Evolutionary conservation across 2,329 filamentous ascomycete genomes (phyloP), one percentile per base, ranked within the genome.

Genomic region (Penicillium sp.): DNA sequence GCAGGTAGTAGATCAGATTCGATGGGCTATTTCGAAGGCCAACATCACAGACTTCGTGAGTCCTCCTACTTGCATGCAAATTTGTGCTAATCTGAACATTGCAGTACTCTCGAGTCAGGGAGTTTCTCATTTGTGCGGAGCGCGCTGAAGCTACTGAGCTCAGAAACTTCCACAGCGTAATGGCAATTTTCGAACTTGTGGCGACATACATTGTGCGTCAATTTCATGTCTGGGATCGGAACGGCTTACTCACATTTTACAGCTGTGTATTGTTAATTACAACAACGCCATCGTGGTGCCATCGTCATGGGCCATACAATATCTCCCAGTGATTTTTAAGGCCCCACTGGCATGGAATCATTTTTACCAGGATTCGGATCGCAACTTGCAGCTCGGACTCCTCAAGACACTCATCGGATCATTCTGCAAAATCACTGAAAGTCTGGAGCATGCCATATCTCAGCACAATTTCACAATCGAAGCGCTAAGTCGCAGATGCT

Each of bases 171-270:
- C 56, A 59, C 23, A 41, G 56, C 2, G 21, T 59, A 9, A 31
- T 57, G 9, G 54, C 51, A 21, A 43, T 60, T 13, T 18, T 59
- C 6, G 58, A 60, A 21, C 44, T 60, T 28, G 43, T 42, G 21
- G 33, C 38, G n/a, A 53, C 49, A 31, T 51, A 55, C 24, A 29
- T 57, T 28, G 56, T 59, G 24, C 18, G 48, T 46, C 16, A 23
- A 43, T 26, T 16, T 34, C 5, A 7, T 13, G 1, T 16, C 13
- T 5, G 8, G 12, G 7, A 18, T 49, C 34, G 10, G 15, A 31
- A 6, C 21, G 28, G 21, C 38, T 39, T 5, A 49, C 38, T 39
- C 3, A 45, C 16, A 5, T 13, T 15, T 31, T 39, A 2, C 16
- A 57, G 53, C 47, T 59, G 29, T 56, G 49, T 28, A 34, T 55